Percentiles rank a stretch among this genome's conserved stretches.
phyloP scores from a whole-genome alignment of 768 basidiomycete genomes.

The Leucocoprinus sp. region DNA sequence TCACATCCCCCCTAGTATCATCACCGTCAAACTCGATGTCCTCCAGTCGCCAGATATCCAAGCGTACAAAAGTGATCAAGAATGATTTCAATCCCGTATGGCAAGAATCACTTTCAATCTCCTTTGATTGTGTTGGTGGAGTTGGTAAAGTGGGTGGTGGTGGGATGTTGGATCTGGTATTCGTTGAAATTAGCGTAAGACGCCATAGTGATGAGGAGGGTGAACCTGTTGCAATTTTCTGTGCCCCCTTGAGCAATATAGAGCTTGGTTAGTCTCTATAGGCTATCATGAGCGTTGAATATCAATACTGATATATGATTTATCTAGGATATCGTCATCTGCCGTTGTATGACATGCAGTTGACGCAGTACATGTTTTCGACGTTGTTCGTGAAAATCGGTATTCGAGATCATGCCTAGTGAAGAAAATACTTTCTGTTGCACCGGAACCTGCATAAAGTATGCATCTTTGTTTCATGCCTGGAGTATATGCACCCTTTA shows the following conservation, averaged over 20 bases:
- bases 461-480: no score
- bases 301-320: neutral
- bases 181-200: conserved; percentile 71
- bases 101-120: conserved; percentile 60
- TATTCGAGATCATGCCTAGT: conserved; percentile 26
- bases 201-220: conserved; percentile 52
- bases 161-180: conserved; percentile 73
- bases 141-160: conserved; percentile 18
- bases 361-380: conserved; percentile 85
- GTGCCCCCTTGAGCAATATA: conserved; percentile 61
- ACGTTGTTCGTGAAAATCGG: conserved; percentile 79
- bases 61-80: conserved; percentile 56
- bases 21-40: conserved; percentile 18
- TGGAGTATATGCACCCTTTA: no score
- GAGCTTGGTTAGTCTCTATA: conserved; percentile 46
- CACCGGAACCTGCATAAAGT: no score
- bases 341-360: conserved; percentile 80
- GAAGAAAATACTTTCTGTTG: no score
- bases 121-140: conserved; percentile 63
- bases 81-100: conserved; percentile 93
- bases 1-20: conserved; percentile 19
- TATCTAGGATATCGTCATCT: conserved; percentile 77
- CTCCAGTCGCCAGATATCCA: conserved; percentile 37
- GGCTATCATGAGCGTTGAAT: neutral
- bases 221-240: conserved; percentile 67